phyloP scores from a whole-genome alignment of 805 yeast genomes.

The Blastobotrys muscicola region DNA sequence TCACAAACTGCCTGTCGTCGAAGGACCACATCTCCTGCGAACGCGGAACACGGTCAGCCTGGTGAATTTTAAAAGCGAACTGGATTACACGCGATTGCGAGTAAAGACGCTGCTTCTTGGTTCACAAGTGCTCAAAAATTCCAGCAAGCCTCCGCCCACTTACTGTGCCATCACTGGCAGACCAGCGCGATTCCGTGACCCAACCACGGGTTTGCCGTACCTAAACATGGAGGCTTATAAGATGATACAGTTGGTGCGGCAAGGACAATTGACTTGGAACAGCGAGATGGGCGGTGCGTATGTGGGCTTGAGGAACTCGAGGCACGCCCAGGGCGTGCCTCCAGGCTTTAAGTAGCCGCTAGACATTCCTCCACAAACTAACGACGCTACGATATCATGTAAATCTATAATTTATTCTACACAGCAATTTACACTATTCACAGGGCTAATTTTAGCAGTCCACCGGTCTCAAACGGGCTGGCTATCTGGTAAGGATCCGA shows the following conservation, averaged over 20 bases:
- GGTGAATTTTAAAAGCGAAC: slow-evolving; percentile 11
- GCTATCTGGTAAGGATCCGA: too few species aligned
- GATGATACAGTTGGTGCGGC: slow-evolving; percentile 42
- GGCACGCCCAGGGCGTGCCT: slow-evolving; percentile 81
- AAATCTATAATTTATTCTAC: not conserved
- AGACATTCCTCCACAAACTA: not conserved
- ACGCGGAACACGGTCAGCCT: slow-evolving; percentile 8
- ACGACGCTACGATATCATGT: not conserved
- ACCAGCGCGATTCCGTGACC: slow-evolving; percentile 79
- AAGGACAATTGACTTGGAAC: slow-evolving; percentile 45
- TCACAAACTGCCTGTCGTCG: slow-evolving; percentile 8
- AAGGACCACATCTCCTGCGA: slow-evolving; percentile 15
- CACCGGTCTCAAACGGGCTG: too few species aligned
- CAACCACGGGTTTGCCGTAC: slow-evolving; percentile 80
- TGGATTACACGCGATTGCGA: slow-evolving; percentile 8
- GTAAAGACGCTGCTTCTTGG: slow-evolving; percentile 16
- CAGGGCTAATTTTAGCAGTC: not conserved
- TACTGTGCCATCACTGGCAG: slow-evolving; percentile 63
- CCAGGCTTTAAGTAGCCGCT: slow-evolving; percentile 46
- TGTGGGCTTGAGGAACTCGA: slow-evolving; percentile 26
- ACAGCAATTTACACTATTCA: not conserved
- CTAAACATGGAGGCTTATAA: slow-evolving; percentile 73
- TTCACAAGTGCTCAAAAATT: slow-evolving; percentile 35
- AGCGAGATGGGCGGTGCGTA: slow-evolving; percentile 37
- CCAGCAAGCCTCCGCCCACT: slow-evolving; percentile 34